phyloP scores from a whole-genome alignment of 768 basidiomycete genomes.

The Porpolomopsis calyptriformis region DNA sequence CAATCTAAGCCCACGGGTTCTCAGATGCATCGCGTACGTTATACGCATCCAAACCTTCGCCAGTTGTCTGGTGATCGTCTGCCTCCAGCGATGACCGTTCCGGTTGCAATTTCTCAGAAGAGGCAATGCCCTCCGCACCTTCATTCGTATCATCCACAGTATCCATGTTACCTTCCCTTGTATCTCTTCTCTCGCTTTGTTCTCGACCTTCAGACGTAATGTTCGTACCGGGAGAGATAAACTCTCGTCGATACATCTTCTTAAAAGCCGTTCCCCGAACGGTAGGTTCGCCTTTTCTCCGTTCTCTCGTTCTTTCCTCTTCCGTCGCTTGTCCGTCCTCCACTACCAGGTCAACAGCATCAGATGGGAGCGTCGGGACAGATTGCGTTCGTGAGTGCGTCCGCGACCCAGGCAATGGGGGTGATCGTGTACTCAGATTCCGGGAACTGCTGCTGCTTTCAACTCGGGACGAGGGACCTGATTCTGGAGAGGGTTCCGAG shows the following conservation, averaged over 20 bases:
- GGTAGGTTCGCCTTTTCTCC: constrained; percentile 54
- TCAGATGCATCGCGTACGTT: neutral
- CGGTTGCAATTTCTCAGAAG: neutral
- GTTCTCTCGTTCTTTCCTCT: constrained; percentile 40
- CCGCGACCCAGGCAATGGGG: constrained; percentile 20
- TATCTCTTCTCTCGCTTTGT: constrained; percentile 23
- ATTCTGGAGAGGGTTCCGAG: neutral
- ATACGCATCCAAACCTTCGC: neutral
- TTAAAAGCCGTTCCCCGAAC: constrained; percentile 30
- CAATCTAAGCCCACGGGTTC: neutral
- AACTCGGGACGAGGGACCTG: constrained; percentile 17
- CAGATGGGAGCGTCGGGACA: constrained; percentile 37
- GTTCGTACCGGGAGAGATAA: constrained; percentile 27
- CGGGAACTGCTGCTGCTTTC: constrained; percentile 19
- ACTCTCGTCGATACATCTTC: constrained; percentile 45
- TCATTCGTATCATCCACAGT: constrained; percentile 25
- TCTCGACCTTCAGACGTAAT: constrained; percentile 16
- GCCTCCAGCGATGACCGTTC: neutral
- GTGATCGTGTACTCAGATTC: constrained; percentile 7
- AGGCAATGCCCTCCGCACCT: constrained; percentile 12
- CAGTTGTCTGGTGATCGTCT: neutral
- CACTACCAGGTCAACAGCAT: constrained; percentile 86
- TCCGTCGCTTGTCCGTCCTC: constrained; percentile 51
- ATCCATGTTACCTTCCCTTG: constrained; percentile 31
- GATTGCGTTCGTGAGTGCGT: constrained; percentile 18